phyloP scores from a whole-genome alignment of 2,329 filamentous ascomycete species.

The Cordyceps farinosa region DNA sequence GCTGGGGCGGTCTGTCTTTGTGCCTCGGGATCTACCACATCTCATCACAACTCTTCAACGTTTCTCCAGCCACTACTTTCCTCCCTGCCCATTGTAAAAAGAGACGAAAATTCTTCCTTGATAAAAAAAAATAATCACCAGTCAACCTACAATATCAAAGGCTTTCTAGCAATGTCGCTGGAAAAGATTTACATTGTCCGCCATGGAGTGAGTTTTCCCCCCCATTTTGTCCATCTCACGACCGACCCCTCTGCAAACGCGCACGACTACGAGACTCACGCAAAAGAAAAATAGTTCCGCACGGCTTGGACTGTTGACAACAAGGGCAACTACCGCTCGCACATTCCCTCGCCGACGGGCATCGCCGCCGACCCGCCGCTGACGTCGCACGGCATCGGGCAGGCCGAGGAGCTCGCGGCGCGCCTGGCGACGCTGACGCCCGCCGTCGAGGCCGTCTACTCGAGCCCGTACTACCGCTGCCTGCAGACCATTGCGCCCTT shows the following conservation, averaged over 20 bases:
- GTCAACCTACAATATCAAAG: too few species aligned
- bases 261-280: too few species aligned
- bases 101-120: too few species aligned
- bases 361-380: constrained; percentile 85
- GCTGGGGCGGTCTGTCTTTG: not conserved
- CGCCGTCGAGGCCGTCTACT: constrained; percentile 73
- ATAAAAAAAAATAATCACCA: too few species aligned
- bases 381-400: constrained; percentile 79
- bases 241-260: too few species aligned
- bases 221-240: constrained; percentile 17
- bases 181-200: constrained; percentile 71
- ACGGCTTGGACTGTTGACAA: constrained; percentile 85
- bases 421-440: constrained; percentile 62
- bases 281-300: constrained; percentile 62
- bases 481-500: constrained; percentile 78
- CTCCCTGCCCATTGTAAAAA: not conserved
- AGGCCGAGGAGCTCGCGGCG: constrained; percentile 71
- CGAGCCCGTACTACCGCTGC: constrained; percentile 82
- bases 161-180: constrained; percentile 51
- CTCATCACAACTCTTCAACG: not conserved
- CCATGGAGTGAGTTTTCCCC: constrained; percentile 61
- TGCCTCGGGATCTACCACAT: not conserved
- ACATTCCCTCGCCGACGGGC: constrained; percentile 76
- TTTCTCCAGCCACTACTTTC: not conserved
- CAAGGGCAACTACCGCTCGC: constrained; percentile 73